Evolutionary conservation across 805 yeast species (phyloP), one percentile per base, ranked within the genome.

Genomic region (Ogataea neopini): DNA sequence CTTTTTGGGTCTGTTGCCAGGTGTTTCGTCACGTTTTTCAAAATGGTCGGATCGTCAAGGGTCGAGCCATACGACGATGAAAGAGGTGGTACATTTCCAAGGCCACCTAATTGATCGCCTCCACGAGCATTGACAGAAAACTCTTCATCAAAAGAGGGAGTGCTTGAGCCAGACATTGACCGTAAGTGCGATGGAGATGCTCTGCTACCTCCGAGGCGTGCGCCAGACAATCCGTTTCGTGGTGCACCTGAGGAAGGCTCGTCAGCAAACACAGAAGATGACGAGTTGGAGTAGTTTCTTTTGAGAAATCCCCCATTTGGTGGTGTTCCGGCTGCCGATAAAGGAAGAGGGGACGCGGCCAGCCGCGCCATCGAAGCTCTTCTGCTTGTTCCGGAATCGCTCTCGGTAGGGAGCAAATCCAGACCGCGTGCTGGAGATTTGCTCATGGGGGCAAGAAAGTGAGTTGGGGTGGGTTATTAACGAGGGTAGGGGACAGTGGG

Each of bases 1-100:
- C 56, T 56, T 17, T 60, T 59, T 2, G 61, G 59, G 23, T 63
- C 69, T 1, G 62, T 55, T 1, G 71, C 69, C 19, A 74, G 55
- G 58, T 74, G 76, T 40, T 66, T 71, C 15, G 62, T 53, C 17
- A 74, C 61, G 32, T 59, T 65, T 41, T 63, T 62, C 18, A 71
- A 32, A 14, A 71, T 49, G 7, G 56, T 58, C 9, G 72, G 69
- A 43, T 73, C 73, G 35, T 69, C 69, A 9, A 54, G 39, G 7
- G 57, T 51, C 4, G 65, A 56, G 10, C 61, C 59, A 40, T 54
- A 56, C 11, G 64, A 61, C 6, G 57, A 52, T 3, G 56, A 52
- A 15, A 48, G 26, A 10, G 28, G 45, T 9, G 43, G 52, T 17
- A 17, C 19, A 22, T 19, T 19, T 23, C 36, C 43, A 8, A 22